Conservation (phyloP, 768 basidiomycete species). For the Terana coerulea region DNA sequence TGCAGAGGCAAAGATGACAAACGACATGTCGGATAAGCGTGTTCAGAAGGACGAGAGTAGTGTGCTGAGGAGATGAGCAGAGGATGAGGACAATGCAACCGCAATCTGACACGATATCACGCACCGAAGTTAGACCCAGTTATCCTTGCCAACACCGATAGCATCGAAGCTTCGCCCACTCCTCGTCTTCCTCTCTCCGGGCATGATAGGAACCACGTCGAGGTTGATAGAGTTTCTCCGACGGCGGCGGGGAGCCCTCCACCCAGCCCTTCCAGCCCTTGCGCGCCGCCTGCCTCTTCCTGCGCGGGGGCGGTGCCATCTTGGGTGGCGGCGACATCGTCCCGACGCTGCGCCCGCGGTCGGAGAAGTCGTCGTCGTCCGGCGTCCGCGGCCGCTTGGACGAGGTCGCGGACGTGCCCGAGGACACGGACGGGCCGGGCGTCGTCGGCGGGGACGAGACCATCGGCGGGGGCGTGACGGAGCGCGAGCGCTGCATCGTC, state of each 20-base stretch:
- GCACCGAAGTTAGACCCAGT: constrained; percentile 57
- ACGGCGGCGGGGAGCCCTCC: constrained; percentile 78
- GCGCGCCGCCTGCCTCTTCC: constrained; percentile 58
- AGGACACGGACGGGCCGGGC: constrained; percentile 72
- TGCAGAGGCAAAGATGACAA: neutral
- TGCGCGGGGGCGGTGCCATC: constrained; percentile 32
- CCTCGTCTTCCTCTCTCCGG: constrained; percentile 68
- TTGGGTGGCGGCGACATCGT: constrained; percentile 21
- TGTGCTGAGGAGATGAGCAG: neutral
- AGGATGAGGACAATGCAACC: constrained; percentile 36
- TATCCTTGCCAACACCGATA: constrained; percentile 71
- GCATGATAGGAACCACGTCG: constrained; percentile 62
- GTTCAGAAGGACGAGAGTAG: neutral
- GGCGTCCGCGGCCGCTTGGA: constrained; percentile 80
- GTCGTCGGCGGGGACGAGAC: constrained; percentile 67
- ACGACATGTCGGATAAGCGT: neutral
- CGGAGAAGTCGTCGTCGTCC: constrained; percentile 45
- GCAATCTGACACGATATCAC: constrained; percentile 33
- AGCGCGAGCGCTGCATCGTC: constrained; percentile 63
- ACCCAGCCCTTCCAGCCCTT: constrained; percentile 94
- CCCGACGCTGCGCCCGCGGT: constrained; percentile 20
- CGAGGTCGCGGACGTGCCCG: constrained; percentile 69
- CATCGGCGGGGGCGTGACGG: constrained; percentile 71
- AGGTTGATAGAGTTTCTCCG: constrained; percentile 79
- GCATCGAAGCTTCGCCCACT: constrained; percentile 86